Evolutionary conservation across 1,139 yeast species (phyloP).

Genomic region (Taphrina deformans): DNA sequence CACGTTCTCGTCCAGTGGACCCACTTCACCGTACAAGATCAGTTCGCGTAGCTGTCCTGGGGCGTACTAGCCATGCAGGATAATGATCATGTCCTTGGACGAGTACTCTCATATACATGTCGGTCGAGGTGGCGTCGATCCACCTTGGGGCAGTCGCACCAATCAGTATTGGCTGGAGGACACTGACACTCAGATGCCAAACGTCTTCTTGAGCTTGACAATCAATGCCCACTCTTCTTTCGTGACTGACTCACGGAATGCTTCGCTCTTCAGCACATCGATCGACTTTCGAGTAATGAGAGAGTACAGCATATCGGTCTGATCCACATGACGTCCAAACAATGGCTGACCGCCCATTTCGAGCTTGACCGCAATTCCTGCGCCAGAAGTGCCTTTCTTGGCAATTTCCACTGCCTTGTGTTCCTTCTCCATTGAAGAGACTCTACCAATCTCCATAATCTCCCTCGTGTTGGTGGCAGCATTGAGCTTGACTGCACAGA

Average conservation of each 20-base stretch:
- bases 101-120: not conserved
- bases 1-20: too few species aligned
- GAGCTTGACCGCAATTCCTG: constrained; percentile 98
- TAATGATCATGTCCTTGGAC: too few species aligned
- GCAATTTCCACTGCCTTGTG: constrained; percentile 79
- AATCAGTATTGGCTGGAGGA: too few species aligned
- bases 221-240: constrained; percentile 94
- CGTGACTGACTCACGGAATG: constrained; percentile 89
- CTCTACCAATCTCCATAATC: constrained; percentile 50
- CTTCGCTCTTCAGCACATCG: constrained; percentile 96
- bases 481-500: constrained; percentile 87
- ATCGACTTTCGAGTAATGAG: constrained; percentile 83
- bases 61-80: too few species aligned
- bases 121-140: too few species aligned
- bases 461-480: constrained; percentile 79
- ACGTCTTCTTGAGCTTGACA: constrained; percentile 81
- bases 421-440: constrained; percentile 69
- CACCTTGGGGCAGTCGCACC: too few species aligned
- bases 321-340: constrained; percentile 99
- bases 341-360: constrained; percentile 91
- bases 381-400: constrained; percentile 91
- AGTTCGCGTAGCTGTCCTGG: too few species aligned
- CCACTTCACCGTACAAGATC: too few species aligned
- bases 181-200: constrained; percentile 57
- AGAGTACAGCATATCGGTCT: constrained; percentile 83